Conservation (phyloP, 176 grass and related monocot genomes). For the Triticum dicoccoides region DNA sequence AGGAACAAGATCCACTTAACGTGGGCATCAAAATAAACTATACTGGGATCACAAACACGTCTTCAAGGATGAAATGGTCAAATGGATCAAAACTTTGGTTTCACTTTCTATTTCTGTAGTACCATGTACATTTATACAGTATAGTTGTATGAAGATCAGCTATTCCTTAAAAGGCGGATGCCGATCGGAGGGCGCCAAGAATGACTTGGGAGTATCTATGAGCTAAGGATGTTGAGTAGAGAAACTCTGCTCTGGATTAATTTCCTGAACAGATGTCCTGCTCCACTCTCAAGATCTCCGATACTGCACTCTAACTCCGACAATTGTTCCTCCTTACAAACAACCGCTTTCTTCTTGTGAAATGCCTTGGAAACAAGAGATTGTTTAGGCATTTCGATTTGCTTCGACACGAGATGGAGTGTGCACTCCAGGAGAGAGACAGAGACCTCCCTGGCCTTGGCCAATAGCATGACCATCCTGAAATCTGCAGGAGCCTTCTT, state of each 20-base stretch:
- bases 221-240: constrained; percentile 27
- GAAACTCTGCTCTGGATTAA: not conserved
- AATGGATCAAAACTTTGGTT: constrained; percentile 8
- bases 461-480: too few relatives aligned
- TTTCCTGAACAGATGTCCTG: not conserved
- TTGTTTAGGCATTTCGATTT: too few relatives aligned
- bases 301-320: constrained; percentile 5
- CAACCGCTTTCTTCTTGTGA: not conserved
- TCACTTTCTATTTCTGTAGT: not conserved
- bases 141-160: constrained; percentile 7
- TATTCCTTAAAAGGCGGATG: constrained; percentile 16
- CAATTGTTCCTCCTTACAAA: constrained; percentile 17
- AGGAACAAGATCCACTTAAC: too few relatives aligned
- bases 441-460: too few relatives aligned
- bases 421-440: too few relatives aligned
- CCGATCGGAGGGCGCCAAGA: not conserved
- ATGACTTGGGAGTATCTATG: not conserved
- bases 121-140: not conserved
- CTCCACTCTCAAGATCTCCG: constrained; percentile 11
- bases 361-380: constrained; percentile 11
- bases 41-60: too few relatives aligned
- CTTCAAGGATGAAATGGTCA: not conserved
- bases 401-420: too few relatives aligned
- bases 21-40: too few relatives aligned
- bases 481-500: too few relatives aligned